phyloP scores from a whole-genome alignment of 805 yeast genomes.

The Maudiozyma turicensis region DNA sequence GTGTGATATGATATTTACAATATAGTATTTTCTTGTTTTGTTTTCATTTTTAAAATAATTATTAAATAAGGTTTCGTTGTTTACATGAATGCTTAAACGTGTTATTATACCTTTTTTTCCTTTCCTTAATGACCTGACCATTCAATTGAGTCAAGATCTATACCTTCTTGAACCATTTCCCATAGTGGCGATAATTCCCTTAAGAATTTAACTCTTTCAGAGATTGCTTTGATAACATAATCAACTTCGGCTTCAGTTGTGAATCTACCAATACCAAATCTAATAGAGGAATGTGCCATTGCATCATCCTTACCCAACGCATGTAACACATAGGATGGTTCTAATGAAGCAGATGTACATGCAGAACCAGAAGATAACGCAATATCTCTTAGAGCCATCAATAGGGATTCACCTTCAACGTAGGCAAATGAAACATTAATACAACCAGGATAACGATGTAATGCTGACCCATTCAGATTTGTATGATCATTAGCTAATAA shows the following conservation, averaged over 20 bases:
- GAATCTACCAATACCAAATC: constrained; percentile 95
- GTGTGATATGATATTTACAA: background rate
- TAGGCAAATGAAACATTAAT: constrained; percentile 95
- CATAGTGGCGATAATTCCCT: constrained; percentile 91
- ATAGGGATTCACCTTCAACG: constrained; percentile 92
- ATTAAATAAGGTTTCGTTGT: background rate
- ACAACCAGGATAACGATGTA: constrained; percentile 80
- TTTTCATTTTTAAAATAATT: background rate
- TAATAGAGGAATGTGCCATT: constrained; percentile 93
- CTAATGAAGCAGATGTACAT: constrained; percentile 96
- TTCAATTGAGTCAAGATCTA: constrained; percentile 84
- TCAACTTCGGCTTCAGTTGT: constrained; percentile 95
- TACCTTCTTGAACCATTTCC: constrained; percentile 99
- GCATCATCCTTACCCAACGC: constrained; percentile 98
- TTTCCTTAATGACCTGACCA: constrained; percentile 84
- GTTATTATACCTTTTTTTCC: no score
- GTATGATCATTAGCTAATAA: constrained; percentile 80
- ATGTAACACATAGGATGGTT: constrained; percentile 92
- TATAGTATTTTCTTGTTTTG: background rate
- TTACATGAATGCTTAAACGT: background rate
- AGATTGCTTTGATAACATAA: constrained; percentile 81
- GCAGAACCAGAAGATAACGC: constrained; percentile 96
- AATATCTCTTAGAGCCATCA: constrained; percentile 96
- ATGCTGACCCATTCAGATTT: constrained; percentile 75
- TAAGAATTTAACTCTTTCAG: constrained; percentile 80